Conservation (phyloP, 768 basidiomycete genomes). For the Lactifluus rugatus region DNA sequence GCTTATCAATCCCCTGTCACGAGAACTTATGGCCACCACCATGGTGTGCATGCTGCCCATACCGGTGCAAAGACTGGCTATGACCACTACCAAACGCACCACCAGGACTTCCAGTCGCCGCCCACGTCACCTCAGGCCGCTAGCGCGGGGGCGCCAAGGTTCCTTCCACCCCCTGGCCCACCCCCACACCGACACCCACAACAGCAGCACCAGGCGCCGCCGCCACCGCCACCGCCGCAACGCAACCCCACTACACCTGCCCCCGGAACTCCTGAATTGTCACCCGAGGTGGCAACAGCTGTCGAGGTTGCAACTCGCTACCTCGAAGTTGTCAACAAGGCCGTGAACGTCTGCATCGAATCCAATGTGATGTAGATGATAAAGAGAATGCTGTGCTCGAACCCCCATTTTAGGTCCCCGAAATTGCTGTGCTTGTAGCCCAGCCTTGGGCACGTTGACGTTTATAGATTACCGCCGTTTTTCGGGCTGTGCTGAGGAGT, state of each 20-base stretch:
- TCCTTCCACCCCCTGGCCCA: not conserved
- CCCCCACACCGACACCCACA: not conserved
- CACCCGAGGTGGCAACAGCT: not conserved
- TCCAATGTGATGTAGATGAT: not conserved
- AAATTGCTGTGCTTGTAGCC: not conserved
- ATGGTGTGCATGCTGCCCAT: not conserved
- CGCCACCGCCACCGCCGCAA: not conserved
- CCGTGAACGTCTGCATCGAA: conserved; percentile 4
- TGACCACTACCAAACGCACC: not conserved
- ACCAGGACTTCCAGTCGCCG: not conserved
- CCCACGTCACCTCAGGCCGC: not conserved
- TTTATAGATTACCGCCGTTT: not conserved
- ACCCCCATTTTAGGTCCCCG: not conserved
- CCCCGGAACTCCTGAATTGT: not conserved
- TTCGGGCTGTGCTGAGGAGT: not conserved
- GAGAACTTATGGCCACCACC: not conserved
- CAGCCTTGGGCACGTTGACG: not conserved
- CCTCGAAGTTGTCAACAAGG: conserved; percentile 10
- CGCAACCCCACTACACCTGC: not conserved
- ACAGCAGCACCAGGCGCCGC: not conserved
- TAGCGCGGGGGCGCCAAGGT: not conserved
- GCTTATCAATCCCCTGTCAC: not conserved
- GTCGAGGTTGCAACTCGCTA: conserved; percentile 1
- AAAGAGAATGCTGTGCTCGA: not conserved
- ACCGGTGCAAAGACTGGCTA: not conserved